Conservation (phyloP, 176 grass and related monocot genomes). For the Triticum dicoccoides region DNA sequence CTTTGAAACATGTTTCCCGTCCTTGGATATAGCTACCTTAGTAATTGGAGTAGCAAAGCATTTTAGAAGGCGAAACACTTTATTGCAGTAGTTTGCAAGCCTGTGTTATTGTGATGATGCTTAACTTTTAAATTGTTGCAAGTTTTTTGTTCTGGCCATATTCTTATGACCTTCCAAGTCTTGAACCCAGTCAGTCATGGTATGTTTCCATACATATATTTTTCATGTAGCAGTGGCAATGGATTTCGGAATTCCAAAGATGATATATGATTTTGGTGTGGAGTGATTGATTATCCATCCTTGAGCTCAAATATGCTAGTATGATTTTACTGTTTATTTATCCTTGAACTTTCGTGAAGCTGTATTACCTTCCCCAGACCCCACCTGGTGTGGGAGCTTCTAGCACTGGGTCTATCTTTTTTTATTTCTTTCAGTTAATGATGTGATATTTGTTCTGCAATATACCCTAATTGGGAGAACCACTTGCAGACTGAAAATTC, state of each 20-base stretch:
- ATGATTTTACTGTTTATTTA: constrained; percentile 5
- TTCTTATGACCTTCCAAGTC: not conserved
- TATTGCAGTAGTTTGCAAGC: not conserved
- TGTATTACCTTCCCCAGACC: too few relatives aligned
- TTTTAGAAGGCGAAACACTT: not conserved
- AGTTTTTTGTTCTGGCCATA: not conserved
- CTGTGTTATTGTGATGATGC: not conserved
- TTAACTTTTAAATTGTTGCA: not conserved
- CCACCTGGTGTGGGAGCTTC: too few relatives aligned
- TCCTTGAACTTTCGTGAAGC: not conserved
- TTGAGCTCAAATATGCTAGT: not conserved
- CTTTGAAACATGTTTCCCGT: not conserved
- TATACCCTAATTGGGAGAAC: not conserved
- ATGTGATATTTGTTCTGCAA: not conserved
- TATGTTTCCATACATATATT: not conserved
- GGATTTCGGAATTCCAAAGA: not conserved
- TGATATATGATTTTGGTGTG: not conserved
- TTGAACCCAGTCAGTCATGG: not conserved
- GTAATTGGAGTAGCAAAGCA: constrained; percentile 1
- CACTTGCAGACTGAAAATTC: not conserved
- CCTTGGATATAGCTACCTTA: not conserved
- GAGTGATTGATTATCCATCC: not conserved
- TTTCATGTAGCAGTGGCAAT: not conserved
- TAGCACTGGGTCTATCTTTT: too few relatives aligned
- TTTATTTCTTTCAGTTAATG: not conserved